Base-by-base conservation (phyloP, 1,284 basidiomycete species). In the Psilocybe mexicana region DNA sequence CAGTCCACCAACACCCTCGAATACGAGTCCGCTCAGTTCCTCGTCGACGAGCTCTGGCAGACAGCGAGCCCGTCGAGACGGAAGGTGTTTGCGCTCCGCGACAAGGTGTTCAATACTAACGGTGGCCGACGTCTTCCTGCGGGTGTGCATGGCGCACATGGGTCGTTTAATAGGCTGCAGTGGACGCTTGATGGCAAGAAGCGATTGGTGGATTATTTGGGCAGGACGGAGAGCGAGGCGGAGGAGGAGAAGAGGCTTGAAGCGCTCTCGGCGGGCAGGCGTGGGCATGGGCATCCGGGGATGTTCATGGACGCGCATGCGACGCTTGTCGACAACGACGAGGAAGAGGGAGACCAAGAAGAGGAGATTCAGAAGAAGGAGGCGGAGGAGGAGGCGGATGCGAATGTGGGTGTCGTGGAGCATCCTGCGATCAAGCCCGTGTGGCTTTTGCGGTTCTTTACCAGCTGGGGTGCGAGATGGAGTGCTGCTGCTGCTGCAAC, bases 371-470 rank as follows among this genome's bases (percentile, higher is more conserved):
- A 26, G 43, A 40, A 24, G 42, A 24, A 26, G 11, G 38, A 14
- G 24, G 52, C 44, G 3, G 52, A 18, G n/a, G 82, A 81, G 26
- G 82, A 14, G 18, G 52, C 43, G 1, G 52, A 35, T 1, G 82
- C 81, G 28, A 82, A 82, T 52, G 80, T 76, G 43, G 84, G 85
- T 61, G 79, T 79, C 12, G 79, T 84, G 47, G 77, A 81, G 66
- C 78, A 85, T 65, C 79, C 81, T 58, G 76, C 71, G 24, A 83
- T 87, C 70, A 84, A 84, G 61, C 87, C 88, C 36, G 84, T 88
- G 75, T 91, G 89, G 89, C 67, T 91, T 57, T 73, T 91, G 61
- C 74, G 79, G 61, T 82, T 90, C 70, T 88, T 91, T 70, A 89
- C 85, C 53, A 86, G 84, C 58, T 91, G 87, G 87, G 86, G 84